phyloP scores from a whole-genome alignment of 1,284 basidiomycete genomes.

The Pascua guehoae region DNA sequence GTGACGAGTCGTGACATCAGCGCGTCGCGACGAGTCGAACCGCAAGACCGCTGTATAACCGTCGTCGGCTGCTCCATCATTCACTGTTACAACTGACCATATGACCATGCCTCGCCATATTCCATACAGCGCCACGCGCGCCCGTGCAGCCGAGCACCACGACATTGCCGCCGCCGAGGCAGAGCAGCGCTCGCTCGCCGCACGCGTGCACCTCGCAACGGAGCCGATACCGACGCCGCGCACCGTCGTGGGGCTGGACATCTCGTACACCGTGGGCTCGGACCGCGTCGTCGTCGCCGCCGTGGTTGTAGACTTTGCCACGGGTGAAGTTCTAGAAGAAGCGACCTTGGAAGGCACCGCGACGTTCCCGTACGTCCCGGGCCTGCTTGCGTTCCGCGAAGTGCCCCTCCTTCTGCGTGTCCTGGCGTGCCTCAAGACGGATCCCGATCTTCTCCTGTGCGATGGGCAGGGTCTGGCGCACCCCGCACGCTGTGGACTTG shows the following conservation, averaged over 20 bases:
- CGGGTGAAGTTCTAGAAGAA: background rate
- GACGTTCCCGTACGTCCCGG: slow-evolving; percentile 3
- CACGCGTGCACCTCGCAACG: background rate
- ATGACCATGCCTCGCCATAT: background rate
- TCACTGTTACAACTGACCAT: background rate
- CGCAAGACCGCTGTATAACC: too few species aligned
- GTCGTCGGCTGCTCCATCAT: too few species aligned
- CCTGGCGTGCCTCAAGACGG: background rate
- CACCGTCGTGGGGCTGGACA: slow-evolving; percentile 2
- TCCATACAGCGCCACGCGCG: background rate
- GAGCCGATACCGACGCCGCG: background rate
- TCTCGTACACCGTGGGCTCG: slow-evolving; percentile 1
- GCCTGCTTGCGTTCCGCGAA: slow-evolving; percentile 4
- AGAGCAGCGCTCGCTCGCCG: slow-evolving; percentile 1
- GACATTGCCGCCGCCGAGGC: slow-evolving; percentile 2
- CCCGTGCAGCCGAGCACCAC: background rate
- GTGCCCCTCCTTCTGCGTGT: background rate
- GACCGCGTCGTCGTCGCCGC: slow-evolving; percentile 4
- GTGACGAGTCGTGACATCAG: too few species aligned
- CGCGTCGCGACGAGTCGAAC: too few species aligned
- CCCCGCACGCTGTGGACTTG: slow-evolving; percentile 5
- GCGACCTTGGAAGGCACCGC: background rate
- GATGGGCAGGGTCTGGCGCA: slow-evolving; percentile 6
- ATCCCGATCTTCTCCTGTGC: slow-evolving; percentile 1
- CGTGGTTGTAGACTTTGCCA: background rate